A percentile compares a stretch with the other conserved stretches of the same genome.
These are phyloP conservation scores for Kuraishia ogatae DNA, from an alignment of 805 yeast species.

Conservation along the genomic window DNA sequence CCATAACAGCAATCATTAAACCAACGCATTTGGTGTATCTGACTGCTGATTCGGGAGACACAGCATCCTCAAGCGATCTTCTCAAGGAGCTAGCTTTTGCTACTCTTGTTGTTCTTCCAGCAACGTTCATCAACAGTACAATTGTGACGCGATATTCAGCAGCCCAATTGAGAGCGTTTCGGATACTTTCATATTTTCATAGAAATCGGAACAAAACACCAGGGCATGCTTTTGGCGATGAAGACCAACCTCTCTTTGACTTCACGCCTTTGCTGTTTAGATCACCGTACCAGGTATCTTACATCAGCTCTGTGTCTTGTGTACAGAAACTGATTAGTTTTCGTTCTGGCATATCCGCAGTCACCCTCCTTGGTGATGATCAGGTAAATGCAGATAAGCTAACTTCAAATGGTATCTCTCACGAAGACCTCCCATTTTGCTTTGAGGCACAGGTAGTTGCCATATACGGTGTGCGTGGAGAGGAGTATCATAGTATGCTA, in stretches of 20 bases:
- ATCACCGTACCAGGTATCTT: constrained; percentile 33
- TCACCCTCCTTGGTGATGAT: constrained; percentile 24
- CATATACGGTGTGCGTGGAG: constrained; percentile 22
- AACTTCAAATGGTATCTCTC: neutral
- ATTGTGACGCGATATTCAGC: constrained; percentile 29
- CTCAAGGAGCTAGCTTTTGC: constrained; percentile 16
- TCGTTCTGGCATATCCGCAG: constrained; percentile 26
- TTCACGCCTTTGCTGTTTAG: constrained; percentile 31
- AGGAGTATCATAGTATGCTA: constrained; percentile 10
- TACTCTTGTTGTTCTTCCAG: constrained; percentile 22
- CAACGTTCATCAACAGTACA: constrained; percentile 21
- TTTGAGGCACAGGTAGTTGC: constrained; percentile 36
- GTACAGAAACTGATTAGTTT: neutral
- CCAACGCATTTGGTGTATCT: constrained; percentile 56
- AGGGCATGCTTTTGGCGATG: neutral
- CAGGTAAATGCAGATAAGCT: constrained; percentile 13
- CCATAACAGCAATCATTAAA: constrained; percentile 31
- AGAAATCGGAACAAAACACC: constrained; percentile 16
- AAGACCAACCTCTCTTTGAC: constrained; percentile 18
- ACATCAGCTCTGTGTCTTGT: constrained; percentile 13
- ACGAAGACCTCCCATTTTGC: constrained; percentile 23
- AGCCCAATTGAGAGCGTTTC: constrained; percentile 42
- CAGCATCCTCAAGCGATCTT: constrained; percentile 13
- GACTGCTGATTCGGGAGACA: constrained; percentile 15
- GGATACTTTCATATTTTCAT: constrained; percentile 48